These are phyloP conservation scores for Colletotrichum godetiae DNA, from an alignment of 2,329 filamentous ascomycete genomes.

Conservation along the genomic window DNA sequence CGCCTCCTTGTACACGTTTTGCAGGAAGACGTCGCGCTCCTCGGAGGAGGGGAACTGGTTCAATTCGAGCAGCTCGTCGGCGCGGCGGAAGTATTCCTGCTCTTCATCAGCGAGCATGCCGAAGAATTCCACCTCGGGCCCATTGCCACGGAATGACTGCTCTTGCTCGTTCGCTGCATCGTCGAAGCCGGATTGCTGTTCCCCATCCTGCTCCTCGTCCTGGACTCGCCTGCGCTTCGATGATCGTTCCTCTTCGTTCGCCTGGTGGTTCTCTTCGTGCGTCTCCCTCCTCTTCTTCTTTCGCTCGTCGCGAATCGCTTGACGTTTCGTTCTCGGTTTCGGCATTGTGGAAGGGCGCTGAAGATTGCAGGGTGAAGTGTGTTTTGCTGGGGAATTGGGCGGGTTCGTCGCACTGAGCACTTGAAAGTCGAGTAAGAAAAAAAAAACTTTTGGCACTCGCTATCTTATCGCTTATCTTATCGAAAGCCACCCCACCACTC, in stretches of 20 bases:
- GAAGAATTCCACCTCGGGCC: conserved; percentile 81
- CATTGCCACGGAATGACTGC: conserved; percentile 40
- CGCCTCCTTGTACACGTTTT: conserved; percentile 88
- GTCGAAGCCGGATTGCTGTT: conserved; percentile 35
- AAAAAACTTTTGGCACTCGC: conserved; percentile 18
- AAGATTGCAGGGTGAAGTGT: background rate
- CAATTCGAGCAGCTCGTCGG: conserved; percentile 88
- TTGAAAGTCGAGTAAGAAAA: background rate
- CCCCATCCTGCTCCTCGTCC: conserved; percentile 37
- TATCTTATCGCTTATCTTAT: conserved; percentile 42
- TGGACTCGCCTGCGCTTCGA: conserved; percentile 39
- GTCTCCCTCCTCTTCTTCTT: conserved; percentile 52
- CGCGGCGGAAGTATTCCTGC: conserved; percentile 93
- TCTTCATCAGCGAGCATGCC: conserved; percentile 93
- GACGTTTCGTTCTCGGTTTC: conserved; percentile 57
- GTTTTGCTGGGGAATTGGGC: conserved; percentile 5
- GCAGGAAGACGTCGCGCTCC: conserved; percentile 77
- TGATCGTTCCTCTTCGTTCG: conserved; percentile 36
- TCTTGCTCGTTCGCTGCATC: conserved; percentile 41
- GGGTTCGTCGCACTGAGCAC: background rate
- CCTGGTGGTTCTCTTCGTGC: conserved; percentile 34
- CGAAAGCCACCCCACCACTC: background rate
- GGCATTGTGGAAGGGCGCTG: conserved; percentile 47
- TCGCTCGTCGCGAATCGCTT: conserved; percentile 51
- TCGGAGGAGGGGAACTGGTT: conserved; percentile 87